Percentiles rank a stretch among this genome's conserved stretches.
Conservation (phyloP, 2,329 filamentous ascomycete species). For the Fusarium musae region DNA sequence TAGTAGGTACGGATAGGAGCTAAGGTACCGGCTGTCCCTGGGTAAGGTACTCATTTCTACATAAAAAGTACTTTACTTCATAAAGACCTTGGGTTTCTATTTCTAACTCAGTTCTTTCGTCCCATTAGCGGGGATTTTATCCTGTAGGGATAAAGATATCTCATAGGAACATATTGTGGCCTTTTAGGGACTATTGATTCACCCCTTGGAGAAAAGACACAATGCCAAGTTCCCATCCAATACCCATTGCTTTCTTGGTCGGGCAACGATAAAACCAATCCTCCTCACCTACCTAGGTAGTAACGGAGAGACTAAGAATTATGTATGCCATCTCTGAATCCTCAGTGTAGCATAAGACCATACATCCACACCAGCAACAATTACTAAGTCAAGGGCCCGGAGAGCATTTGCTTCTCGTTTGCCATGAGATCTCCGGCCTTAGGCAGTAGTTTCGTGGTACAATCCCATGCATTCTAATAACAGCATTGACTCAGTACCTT, state of each 20-base stretch:
- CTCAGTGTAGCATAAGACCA: not conserved
- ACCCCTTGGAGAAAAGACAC: not conserved
- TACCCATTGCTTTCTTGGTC: not conserved
- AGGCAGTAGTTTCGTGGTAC: not conserved
- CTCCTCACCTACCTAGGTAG: too few relatives aligned
- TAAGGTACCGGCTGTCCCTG: not conserved
- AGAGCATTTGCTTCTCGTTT: not conserved
- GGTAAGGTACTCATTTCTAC: not conserved
- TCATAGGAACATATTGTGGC: not conserved
- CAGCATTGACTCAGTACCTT: not conserved
- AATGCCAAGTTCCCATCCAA: not conserved
- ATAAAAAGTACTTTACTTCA: not conserved
- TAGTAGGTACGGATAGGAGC: not conserved
- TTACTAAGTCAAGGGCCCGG: not conserved
- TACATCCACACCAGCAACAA: not conserved
- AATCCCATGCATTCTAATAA: not conserved
- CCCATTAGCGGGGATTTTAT: not conserved
- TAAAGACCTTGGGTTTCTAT: not conserved
- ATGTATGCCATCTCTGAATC: not conserved
- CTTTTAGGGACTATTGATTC: not conserved
- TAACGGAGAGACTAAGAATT: not conserved
- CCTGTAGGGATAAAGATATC: not conserved
- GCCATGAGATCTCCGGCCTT: not conserved
- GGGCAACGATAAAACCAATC: not conserved
- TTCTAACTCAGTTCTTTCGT: not conserved